A percentile compares a stretch with the other conserved stretches of the same genome.
phyloP scores from a whole-genome alignment of 495 filamentous ascomycete genomes.

The Symbiotaphrina buchneri region DNA sequence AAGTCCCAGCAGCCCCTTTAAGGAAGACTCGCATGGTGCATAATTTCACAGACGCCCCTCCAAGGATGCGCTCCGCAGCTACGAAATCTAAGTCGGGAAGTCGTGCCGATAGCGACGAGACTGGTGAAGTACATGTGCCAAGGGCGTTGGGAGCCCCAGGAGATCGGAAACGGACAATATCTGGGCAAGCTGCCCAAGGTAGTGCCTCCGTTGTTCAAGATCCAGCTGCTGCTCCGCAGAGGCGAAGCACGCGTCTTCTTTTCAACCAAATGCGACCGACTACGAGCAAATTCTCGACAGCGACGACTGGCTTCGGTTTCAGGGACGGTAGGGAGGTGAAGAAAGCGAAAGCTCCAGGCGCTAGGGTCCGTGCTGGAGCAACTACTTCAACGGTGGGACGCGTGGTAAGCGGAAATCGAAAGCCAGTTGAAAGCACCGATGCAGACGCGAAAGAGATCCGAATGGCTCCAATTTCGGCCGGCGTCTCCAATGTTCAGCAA shows the following conservation, averaged over 20 bases:
- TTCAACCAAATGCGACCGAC: constrained; percentile 47
- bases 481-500: constrained; percentile 9
- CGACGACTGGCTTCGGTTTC: constrained; percentile 21
- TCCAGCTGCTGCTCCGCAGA: constrained; percentile 38
- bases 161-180: constrained; percentile 67
- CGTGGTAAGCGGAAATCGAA: constrained; percentile 72
- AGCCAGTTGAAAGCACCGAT: constrained; percentile 43
- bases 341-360: constrained; percentile 45
- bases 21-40: constrained; percentile 38
- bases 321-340: constrained; percentile 50
- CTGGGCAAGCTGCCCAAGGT: constrained; percentile 54
- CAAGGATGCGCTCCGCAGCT: constrained; percentile 35
- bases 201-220: constrained; percentile 19
- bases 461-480: constrained; percentile 11
- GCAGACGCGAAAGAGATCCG: constrained; percentile 31
- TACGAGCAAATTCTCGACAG: constrained; percentile 26
- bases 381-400: constrained; percentile 46
- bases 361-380: constrained; percentile 22
- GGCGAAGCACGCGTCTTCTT: constrained; percentile 61
- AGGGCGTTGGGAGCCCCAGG: no score
- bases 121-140: no score
- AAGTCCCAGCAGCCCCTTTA: constrained; percentile 11
- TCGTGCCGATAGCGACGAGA: constrained; percentile 21
- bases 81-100: constrained; percentile 26
- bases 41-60: constrained; percentile 32